These are phyloP conservation scores for Lumnitzera racemosa DNA, from an alignment of 345 rosid species.

Conservation along the genomic window DNA sequence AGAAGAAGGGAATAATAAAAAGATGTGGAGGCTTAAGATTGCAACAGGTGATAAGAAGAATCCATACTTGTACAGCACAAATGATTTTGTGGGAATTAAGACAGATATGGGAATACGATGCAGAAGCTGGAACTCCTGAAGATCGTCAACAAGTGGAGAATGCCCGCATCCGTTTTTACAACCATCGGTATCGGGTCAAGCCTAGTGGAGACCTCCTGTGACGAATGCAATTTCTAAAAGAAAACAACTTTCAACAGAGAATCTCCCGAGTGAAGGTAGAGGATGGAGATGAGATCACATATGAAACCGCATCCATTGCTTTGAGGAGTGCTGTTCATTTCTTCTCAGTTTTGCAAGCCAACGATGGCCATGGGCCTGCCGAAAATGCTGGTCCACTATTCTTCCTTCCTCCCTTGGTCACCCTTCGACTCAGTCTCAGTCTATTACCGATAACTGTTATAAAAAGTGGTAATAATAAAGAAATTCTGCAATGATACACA, in stretches of 20 bases:
- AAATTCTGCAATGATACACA: no score
- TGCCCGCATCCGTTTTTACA: slow-evolving; percentile 19
- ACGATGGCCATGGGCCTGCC: slow-evolving; percentile 35
- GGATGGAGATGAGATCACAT: slow-evolving; percentile 24
- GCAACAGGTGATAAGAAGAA: slow-evolving; percentile 11
- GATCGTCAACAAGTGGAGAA: slow-evolving; percentile 11
- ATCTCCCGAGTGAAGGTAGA: slow-evolving; percentile 19
- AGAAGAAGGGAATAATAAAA: neutral
- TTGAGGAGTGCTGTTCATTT: slow-evolving; percentile 21
- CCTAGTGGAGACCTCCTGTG: slow-evolving; percentile 20
- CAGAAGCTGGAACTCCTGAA: slow-evolving; percentile 12
- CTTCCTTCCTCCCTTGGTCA: slow-evolving; percentile 23
- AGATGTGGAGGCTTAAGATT: slow-evolving; percentile 29
- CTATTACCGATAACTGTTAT: no score
- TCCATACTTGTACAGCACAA: slow-evolving; percentile 19
- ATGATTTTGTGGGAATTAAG: slow-evolving; percentile 15
- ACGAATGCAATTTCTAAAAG: slow-evolving; percentile 22
- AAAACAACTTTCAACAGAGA: slow-evolving; percentile 22
- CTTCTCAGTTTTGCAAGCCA: slow-evolving; percentile 32
- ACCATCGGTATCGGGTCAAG: slow-evolving; percentile 15
- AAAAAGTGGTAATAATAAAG: no score
- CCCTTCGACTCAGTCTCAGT: no score
- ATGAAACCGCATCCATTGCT: slow-evolving; percentile 17
- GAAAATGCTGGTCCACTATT: slow-evolving; percentile 30
- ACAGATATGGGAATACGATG: slow-evolving; percentile 23